phyloP scores from a whole-genome alignment of 1,284 basidiomycete genomes.

The Naganishia albida region DNA sequence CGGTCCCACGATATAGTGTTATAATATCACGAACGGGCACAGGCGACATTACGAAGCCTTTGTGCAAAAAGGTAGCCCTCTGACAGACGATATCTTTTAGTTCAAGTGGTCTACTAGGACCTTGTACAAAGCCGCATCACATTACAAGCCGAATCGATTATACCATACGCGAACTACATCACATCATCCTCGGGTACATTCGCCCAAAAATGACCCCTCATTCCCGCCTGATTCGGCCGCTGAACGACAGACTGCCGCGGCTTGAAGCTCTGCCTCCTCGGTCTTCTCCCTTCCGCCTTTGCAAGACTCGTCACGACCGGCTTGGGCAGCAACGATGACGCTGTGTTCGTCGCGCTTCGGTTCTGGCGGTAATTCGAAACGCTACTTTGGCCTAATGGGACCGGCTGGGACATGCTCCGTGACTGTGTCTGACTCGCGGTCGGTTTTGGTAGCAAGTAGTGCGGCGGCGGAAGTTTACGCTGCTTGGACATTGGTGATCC shows the following conservation, averaged over 20 bases:
- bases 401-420: constrained; percentile 25
- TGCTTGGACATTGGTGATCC: constrained; percentile 22
- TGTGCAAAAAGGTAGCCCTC: too few relatives aligned
- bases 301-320: constrained; percentile 58
- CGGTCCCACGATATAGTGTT: too few relatives aligned
- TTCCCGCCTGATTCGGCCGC: constrained; percentile 13
- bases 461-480: constrained; percentile 15
- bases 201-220: constrained; percentile 19
- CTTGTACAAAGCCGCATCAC: too few relatives aligned
- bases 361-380: constrained; percentile 17
- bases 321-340: constrained; percentile 20
- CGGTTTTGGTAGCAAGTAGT: constrained; percentile 17
- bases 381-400: constrained; percentile 19
- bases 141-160: too few relatives aligned
- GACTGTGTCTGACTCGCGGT: constrained; percentile 11
- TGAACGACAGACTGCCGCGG: constrained; percentile 39
- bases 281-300: constrained; percentile 61
- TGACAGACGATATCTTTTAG: too few relatives aligned
- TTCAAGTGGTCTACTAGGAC: too few relatives aligned
- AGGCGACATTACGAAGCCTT: too few relatives aligned
- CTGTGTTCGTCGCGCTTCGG: constrained; percentile 17
- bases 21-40: too few relatives aligned
- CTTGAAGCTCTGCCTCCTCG: constrained; percentile 65
- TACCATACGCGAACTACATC: constrained; percentile 7
- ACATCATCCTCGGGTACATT: constrained; percentile 25